phyloP scores from a whole-genome alignment of 2,329 filamentous ascomycete genomes.

The Macroventuria anomochaeta region DNA sequence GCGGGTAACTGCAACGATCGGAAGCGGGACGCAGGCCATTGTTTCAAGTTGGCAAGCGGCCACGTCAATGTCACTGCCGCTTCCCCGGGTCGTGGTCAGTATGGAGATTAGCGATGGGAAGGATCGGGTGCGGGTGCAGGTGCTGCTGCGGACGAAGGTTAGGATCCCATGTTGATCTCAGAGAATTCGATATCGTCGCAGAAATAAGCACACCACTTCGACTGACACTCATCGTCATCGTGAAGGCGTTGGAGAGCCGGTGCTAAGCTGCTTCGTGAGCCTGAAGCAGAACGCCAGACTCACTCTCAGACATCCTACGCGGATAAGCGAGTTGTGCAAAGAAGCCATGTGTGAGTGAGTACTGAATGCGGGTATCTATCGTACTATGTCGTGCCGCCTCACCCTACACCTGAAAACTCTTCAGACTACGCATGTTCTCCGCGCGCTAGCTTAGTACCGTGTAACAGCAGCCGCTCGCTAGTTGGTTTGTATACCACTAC shows the following conservation, averaged over 20 bases:
- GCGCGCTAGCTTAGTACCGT: background rate
- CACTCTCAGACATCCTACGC: conserved; percentile 4
- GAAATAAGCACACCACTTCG: conserved; percentile 1
- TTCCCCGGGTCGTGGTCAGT: conserved; percentile 20
- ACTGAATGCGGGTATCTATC: conserved; percentile 9
- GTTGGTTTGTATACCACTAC: background rate
- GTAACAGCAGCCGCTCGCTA: background rate
- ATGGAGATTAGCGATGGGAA: conserved; percentile 2
- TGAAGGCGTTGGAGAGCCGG: conserved; percentile 3
- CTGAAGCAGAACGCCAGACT: conserved; percentile 6
- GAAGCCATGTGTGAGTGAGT: conserved; percentile 22
- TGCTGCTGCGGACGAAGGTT: conserved; percentile 3
- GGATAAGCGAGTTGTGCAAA: conserved; percentile 12
- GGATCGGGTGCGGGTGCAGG: conserved; percentile 9
- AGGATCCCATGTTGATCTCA: conserved; percentile 6
- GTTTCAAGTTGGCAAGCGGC: conserved; percentile 22
- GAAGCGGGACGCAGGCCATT: conserved; percentile 22
- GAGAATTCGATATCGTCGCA: conserved; percentile 4
- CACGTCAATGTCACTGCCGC: conserved; percentile 16
- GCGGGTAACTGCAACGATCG: conserved; percentile 29
- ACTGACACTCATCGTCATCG: background rate
- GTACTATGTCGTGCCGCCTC: conserved; percentile 22
- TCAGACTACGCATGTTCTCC: background rate
- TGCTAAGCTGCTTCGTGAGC: background rate
- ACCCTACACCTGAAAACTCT: conserved; percentile 12